phyloP scores from a whole-genome alignment of 2,329 filamentous ascomycete species.

The Sporothrix euskadiensis region DNA sequence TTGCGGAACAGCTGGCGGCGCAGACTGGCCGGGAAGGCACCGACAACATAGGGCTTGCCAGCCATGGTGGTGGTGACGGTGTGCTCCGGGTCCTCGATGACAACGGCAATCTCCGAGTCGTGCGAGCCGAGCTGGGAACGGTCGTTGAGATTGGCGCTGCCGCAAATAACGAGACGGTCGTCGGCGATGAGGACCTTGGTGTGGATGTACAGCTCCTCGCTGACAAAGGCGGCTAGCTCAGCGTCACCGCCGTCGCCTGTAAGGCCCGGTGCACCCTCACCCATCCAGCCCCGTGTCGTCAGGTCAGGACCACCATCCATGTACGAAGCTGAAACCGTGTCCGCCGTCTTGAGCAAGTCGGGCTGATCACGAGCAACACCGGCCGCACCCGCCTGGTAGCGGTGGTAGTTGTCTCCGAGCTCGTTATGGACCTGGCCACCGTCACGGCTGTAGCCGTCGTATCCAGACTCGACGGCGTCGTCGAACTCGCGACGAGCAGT shows the following conservation, averaged over 20 bases:
- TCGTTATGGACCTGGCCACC: slow-evolving; percentile 35
- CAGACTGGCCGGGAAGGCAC: slow-evolving; percentile 73
- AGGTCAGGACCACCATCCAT: slow-evolving; percentile 78
- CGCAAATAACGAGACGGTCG: slow-evolving; percentile 78
- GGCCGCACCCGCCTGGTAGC: slow-evolving; percentile 71
- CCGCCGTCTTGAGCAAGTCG: slow-evolving; percentile 49
- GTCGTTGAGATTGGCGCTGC: slow-evolving; percentile 61
- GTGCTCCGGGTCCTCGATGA: slow-evolving; percentile 72
- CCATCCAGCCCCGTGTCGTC: slow-evolving; percentile 54
- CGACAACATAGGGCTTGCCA: slow-evolving; percentile 67
- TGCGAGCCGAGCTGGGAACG: slow-evolving; percentile 78
- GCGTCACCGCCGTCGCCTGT: slow-evolving; percentile 41
- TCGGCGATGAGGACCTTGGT: slow-evolving; percentile 78
- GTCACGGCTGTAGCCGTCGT: slow-evolving; percentile 41
- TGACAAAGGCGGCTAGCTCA: slow-evolving; percentile 63
- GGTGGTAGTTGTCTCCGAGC: slow-evolving; percentile 56
- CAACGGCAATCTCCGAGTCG: slow-evolving; percentile 84
- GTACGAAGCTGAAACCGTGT: slow-evolving; percentile 76
- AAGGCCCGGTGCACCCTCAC: slow-evolving; percentile 31
- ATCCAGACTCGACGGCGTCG: slow-evolving; percentile 53
- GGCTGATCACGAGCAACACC: slow-evolving; percentile 35
- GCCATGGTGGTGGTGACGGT: slow-evolving; percentile 72
- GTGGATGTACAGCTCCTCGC: slow-evolving; percentile 63
- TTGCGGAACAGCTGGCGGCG: slow-evolving; percentile 85
- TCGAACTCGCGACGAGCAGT: slow-evolving; percentile 65